These are phyloP conservation scores for Trichoderma sp. DNA, from an alignment of 2,329 filamentous ascomycete genomes.

Conservation along the genomic window DNA sequence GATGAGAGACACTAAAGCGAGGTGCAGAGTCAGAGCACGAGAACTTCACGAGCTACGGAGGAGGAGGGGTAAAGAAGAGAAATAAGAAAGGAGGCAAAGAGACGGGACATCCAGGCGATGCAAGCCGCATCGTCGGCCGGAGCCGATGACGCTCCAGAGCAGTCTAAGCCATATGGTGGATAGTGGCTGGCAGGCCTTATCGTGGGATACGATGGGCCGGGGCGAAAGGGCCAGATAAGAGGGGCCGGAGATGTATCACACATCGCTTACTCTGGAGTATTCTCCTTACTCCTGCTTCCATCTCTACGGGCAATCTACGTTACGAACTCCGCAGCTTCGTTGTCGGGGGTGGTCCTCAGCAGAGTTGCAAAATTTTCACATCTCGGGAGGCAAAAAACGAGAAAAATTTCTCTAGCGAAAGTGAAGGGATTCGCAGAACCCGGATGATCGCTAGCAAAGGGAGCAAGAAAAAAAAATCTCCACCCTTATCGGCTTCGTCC, in stretches of 20 bases:
- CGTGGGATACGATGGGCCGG: slow-evolving; percentile 5
- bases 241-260: not conserved
- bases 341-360: not conserved
- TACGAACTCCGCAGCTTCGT: not conserved
- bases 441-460: not conserved
- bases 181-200: slow-evolving; percentile 19
- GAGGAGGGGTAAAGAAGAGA: not conserved
- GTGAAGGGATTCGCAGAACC: slow-evolving; percentile 11
- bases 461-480: not conserved
- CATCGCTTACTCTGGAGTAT: not conserved
- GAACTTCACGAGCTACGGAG: not conserved
- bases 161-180: slow-evolving; percentile 12
- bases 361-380: not conserved
- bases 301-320: not conserved
- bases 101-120: not conserved
- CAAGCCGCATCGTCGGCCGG: slow-evolving; percentile 20
- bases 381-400: not conserved
- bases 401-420: not conserved
- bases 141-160: not conserved
- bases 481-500: slow-evolving; percentile 15
- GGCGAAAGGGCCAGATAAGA: slow-evolving; percentile 1
- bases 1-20: not conserved
- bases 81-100: not conserved
- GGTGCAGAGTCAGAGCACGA: slow-evolving; percentile 7
- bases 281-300: not conserved